Percentiles rank a stretch among this genome's conserved stretches.
These are phyloP conservation scores for Thielaviopsis musarum DNA, from an alignment of 2,329 filamentous ascomycete species.

Conservation along the genomic window DNA sequence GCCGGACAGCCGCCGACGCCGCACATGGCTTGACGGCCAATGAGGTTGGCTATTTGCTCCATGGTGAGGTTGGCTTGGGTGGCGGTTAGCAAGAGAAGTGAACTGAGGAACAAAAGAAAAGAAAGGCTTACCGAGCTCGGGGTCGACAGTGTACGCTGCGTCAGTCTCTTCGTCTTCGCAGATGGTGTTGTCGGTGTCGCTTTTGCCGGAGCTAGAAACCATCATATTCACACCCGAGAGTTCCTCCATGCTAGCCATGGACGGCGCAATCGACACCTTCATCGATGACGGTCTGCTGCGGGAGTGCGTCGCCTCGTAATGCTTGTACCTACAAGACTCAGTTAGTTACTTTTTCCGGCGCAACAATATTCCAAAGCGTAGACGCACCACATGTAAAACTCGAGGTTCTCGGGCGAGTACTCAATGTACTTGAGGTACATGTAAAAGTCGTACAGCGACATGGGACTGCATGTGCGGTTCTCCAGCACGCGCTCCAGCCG, in stretches of 20 bases:
- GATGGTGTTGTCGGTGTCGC: conserved; percentile 5
- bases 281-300: conserved; percentile 10
- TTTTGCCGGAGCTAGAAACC: not conserved
- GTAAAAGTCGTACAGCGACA: conserved; percentile 33
- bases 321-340: conserved; percentile 23
- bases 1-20: conserved; percentile 10
- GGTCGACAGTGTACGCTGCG: conserved; percentile 17
- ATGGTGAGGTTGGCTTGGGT: conserved; percentile 10
- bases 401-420: conserved; percentile 30
- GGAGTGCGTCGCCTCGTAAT: conserved; percentile 21
- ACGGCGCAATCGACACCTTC: conserved; percentile 11
- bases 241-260: conserved; percentile 7
- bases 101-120: not conserved
- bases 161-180: conserved; percentile 19
- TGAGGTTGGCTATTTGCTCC: conserved; percentile 12
- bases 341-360: not conserved
- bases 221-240: conserved; percentile 5
- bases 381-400: conserved; percentile 32
- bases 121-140: conserved; percentile 19
- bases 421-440: conserved; percentile 35
- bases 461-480: conserved; percentile 33
- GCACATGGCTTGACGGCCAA: conserved; percentile 11
- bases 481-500: conserved; percentile 28
- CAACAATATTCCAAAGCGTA: not conserved
- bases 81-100: not conserved